These are phyloP conservation scores for Teratosphaeria destructans DNA, from an alignment of 2,329 filamentous ascomycete genomes.

Conservation along the genomic window DNA sequence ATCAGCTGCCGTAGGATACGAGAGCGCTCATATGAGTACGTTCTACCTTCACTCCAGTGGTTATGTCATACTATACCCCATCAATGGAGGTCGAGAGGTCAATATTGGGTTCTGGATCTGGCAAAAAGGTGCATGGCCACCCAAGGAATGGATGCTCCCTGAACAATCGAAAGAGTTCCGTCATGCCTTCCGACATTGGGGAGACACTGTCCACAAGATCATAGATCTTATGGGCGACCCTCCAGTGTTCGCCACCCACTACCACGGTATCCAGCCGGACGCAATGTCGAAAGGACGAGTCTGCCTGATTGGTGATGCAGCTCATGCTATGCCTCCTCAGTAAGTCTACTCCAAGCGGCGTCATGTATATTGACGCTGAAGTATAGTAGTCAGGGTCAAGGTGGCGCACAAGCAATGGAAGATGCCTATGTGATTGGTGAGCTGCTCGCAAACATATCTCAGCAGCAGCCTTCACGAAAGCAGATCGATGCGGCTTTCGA, in stretches of 20 bases:
- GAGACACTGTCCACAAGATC: constrained; percentile 28
- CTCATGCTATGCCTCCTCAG: constrained; percentile 54
- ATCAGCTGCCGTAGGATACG: constrained; percentile 18
- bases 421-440: constrained; percentile 36
- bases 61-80: constrained; percentile 53
- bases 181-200: constrained; percentile 34
- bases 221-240: constrained; percentile 33
- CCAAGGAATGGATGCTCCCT: constrained; percentile 29
- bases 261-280: constrained; percentile 26
- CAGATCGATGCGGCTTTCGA: constrained; percentile 12
- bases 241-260: constrained; percentile 38
- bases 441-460: constrained; percentile 4
- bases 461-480: background rate
- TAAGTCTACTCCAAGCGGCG: constrained; percentile 44
- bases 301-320: constrained; percentile 56
- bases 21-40: constrained; percentile 13
- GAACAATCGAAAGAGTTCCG: constrained; percentile 32
- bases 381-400: constrained; percentile 23
- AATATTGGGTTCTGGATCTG: constrained; percentile 44
- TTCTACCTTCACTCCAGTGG: constrained; percentile 40
- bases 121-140: constrained; percentile 27
- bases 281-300: constrained; percentile 33
- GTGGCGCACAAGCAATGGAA: constrained; percentile 48
- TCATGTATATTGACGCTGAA: constrained; percentile 17
- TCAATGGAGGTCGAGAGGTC: constrained; percentile 45